Conservation (phyloP, 169 alveolate species). For the Eimeria falciformis region DNA sequence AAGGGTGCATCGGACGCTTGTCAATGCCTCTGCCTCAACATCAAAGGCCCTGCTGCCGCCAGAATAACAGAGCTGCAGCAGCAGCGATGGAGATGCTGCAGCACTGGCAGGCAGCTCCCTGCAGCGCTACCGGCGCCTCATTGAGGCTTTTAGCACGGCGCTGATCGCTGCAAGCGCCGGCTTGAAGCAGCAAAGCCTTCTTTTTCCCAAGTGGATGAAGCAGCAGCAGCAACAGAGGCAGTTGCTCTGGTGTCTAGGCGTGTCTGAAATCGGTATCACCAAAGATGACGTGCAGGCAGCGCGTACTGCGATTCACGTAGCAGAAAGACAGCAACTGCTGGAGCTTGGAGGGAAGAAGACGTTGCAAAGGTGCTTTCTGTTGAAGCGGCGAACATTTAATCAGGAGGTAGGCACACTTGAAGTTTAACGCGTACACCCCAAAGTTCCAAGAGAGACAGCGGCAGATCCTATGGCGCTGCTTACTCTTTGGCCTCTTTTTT, state of each 20-base stretch:
- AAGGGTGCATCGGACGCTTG: no score
- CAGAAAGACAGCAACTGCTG: background rate
- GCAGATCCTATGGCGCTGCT: background rate
- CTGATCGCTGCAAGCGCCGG: background rate
- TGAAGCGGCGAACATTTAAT: no score
- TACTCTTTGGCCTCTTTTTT: background rate
- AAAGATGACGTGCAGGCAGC: background rate
- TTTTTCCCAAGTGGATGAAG: background rate
- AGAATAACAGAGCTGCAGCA: no score
- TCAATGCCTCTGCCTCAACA: no score
- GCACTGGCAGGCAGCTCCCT: background rate
- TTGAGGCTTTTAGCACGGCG: slow-evolving; percentile 11
- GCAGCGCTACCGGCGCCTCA: slow-evolving; percentile 9
- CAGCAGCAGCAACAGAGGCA: slow-evolving; percentile 22
- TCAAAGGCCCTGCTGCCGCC: no score
- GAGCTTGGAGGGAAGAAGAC: background rate
- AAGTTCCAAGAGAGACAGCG: background rate
- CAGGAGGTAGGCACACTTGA: no score
- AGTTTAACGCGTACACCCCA: background rate
- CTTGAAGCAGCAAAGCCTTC: background rate
- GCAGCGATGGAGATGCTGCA: background rate
- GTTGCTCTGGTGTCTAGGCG: background rate
- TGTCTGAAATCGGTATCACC: background rate
- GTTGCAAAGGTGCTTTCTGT: background rate
- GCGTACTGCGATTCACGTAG: background rate